Evolutionary conservation across 768 basidiomycete species (phyloP), one percentile per base, ranked within the genome.

Genomic region (Suillus placidus): DNA sequence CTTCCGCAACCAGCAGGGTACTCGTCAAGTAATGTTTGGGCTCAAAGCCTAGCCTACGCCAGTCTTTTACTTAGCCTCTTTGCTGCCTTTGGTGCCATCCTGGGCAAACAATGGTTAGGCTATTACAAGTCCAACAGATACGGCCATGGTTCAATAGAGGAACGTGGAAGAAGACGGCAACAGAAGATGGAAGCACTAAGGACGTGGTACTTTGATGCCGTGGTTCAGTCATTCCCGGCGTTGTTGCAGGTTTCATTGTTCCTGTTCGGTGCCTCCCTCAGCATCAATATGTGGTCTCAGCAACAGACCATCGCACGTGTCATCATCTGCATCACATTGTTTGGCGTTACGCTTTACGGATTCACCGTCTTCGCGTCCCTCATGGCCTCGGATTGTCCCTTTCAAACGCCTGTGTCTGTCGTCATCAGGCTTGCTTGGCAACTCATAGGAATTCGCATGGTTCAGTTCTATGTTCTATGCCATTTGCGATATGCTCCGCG

Each of bases 21-120:
- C 14, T 38, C 56, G 18, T 35, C 30, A n/a, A 66, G 61, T 37
- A n/a, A 35, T 54, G 61, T 66, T 43, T 64, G 67, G 54, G 49
- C 65, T n/a, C 70, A 71, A 43, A 61, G 54, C 34, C 54, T 70
- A 6, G 49, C 60, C 26, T 70, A 70, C 30, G 65, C 66, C 32
- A 70, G 69, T 54, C 61, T 70, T 42, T 26, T 70, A 30, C 38
- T 52, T 18, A 66, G 65, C 43, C 66, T 70, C n/a, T 47, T 68
- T 18, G 70, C 69, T 16, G 69, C 69, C 14, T 42, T 70, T n/a
- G 65, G 69, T 52, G 69, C 69, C 26, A 62, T 70, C 18, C 45
- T 70, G 16, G 69, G 70, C 23, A 70, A 70, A 55, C 69, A 70
- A 26, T 70, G 69, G 69, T 60, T 70, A 14, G 51, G 47, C 47